Base-by-base conservation (phyloP, 345 rosid genomes). In the Cardiospermum halicacabum region DNA sequence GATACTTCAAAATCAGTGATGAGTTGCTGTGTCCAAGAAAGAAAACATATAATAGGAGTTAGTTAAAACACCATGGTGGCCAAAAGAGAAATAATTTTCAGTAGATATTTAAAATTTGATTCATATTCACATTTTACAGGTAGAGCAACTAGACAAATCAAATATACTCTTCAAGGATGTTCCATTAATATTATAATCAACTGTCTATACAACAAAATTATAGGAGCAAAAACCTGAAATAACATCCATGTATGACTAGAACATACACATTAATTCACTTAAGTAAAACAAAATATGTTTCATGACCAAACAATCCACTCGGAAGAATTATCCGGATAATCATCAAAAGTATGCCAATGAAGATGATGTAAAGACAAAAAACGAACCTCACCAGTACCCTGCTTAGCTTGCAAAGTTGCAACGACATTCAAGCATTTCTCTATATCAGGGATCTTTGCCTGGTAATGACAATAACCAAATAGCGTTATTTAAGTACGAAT, bases 391-490 rank as follows among this genome's bases (percentile, higher is more conserved):
- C 90, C 91, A 71, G 78, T 58, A 65, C 73, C 96, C 87, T 79
- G 82, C 92, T 81, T 90, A 62, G 94, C 92, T 74, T 78, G 76
- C 73, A 94, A 80, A 67, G 93, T 89, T 40, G 91, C 85, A 65
- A 91, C 93, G 36, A 84, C 82, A 71, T 88, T 91, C 61, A 94
- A 80, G 76, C 97, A 94, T 67, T 94, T 94, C 78, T 83, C 93
- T 32, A 87, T 94, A 76, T 83, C 99, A 64, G 96, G 99, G 71
- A 82, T 89, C 81, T 94, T 94, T 53, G 92, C 92, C 97, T 90
- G 79, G 50, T 22, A 71, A 49, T 32, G 65, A 68, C 8, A 58
- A 74, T 16, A 69, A 58, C 31, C 3, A 69, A 65, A 40, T 9
- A 51, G 43, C 15, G 57, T 62, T 40, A 49, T 4, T 13, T 30